Evolutionary conservation across 2,329 filamentous ascomycete species (phyloP), one percentile per base, ranked within the genome.

Genomic region (Cladosporium velox): DNA sequence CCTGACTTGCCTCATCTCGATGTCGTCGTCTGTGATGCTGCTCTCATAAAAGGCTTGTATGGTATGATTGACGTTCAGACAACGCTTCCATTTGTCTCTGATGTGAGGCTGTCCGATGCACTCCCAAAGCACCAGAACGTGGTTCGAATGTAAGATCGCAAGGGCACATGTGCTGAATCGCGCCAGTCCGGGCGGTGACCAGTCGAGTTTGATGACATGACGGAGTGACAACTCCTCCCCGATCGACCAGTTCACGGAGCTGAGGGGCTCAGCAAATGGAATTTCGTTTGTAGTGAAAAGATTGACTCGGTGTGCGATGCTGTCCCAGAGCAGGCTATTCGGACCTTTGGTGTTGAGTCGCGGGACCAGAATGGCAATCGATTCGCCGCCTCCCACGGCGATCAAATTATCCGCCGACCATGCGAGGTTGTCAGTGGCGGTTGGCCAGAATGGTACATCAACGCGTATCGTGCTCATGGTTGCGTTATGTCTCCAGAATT

Each of bases 341-440:
- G 65, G 66, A 66, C 75, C 70, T 21, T 67, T 72, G 35, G 75
- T 70, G 57, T 75, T 70, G 21, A 71, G 65, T 10, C 68, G 67
- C 30, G 74, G 72, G 2, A 70, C 67, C n/a, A 88, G 72, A 47
- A 88, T 77, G 51, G 86, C 80, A 21, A 88, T 80, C 67, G 80
- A 77, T 70, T 88, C 86, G 61, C 84, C 83, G 12, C 82, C 82
- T 15, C 84, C 84, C 57, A 88, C 75, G 7, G 86, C 86, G 54
- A 89, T 79, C 59, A 85, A 83, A 55, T 85, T 84, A 70, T 88
- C 85, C 47, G 79, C 75, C 7, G 86, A 88, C 86, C 87, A 89
- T 61, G 81, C 79, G n/a, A 88, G 74, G 59, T 83, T 85, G 70
- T 85, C 77, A 30, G 79, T 75, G 66, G 81, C 82, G 3, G 82